Conservation (phyloP, 768 basidiomycete genomes). For the Russula sp. region DNA sequence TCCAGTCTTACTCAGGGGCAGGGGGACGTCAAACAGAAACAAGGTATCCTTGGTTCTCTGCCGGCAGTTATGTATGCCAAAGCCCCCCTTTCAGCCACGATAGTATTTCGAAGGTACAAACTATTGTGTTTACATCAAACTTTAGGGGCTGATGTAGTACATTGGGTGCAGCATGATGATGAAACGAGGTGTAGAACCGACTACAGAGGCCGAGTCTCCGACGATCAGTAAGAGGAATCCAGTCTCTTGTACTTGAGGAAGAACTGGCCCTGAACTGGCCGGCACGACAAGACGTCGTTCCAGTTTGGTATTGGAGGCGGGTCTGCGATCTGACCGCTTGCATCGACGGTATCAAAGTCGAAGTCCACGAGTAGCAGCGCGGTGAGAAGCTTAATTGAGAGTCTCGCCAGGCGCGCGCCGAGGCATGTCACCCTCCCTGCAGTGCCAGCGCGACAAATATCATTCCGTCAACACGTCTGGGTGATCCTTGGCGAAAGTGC, state of each 20-base stretch:
- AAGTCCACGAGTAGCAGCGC: slow-evolving; percentile 64
- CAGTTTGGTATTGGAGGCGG: slow-evolving; percentile 61
- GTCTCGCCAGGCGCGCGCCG: slow-evolving; percentile 66
- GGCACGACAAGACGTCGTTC: slow-evolving; percentile 70
- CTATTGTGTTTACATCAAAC: too few species aligned
- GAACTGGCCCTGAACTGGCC: slow-evolving; percentile 51
- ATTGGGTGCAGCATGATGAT: background rate
- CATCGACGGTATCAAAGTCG: slow-evolving; percentile 53
- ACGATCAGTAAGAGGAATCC: background rate
- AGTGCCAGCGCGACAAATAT: slow-evolving; percentile 4
- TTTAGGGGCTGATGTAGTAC: background rate
- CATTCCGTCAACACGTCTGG: background rate
- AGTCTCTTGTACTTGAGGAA: slow-evolving; percentile 40
- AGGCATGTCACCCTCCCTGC: slow-evolving; percentile 65
- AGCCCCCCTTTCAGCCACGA: background rate
- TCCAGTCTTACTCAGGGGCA: background rate
- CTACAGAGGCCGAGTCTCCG: slow-evolving; percentile 3
- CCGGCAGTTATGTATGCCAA: background rate
- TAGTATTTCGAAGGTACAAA: background rate
- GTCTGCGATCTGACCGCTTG: slow-evolving; percentile 39
- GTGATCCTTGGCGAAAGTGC: too few species aligned
- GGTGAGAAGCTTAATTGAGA: slow-evolving; percentile 65
- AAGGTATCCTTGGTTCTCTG: background rate
- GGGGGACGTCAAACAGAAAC: background rate
- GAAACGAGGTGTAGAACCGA: background rate